Percentiles rank a stretch among this genome's conserved stretches.
Evolutionary conservation across 495 filamentous ascomycete species (phyloP).

Genomic region (Aspergillus biplanus): DNA sequence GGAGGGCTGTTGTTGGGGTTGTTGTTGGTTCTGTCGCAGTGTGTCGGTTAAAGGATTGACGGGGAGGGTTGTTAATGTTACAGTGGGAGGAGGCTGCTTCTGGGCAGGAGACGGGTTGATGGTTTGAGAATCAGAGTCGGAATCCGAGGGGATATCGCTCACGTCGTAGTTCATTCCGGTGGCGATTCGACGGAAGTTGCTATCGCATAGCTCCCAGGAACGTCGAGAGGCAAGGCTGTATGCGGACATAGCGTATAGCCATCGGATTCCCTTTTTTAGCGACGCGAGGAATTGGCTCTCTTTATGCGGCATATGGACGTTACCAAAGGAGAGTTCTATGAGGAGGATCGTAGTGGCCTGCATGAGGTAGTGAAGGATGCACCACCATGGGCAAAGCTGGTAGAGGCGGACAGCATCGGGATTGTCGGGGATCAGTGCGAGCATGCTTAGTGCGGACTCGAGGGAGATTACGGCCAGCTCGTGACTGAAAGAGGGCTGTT

Average conservation of each 20-base stretch:
- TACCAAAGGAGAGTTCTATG: constrained; percentile 62
- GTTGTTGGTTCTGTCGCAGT: background rate
- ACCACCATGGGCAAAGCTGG: constrained; percentile 66
- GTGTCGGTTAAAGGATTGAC: background rate
- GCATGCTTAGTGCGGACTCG: constrained; percentile 54
- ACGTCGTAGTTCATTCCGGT: constrained; percentile 47
- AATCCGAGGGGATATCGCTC: constrained; percentile 41
- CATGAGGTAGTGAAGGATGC: constrained; percentile 66
- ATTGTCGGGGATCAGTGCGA: constrained; percentile 56
- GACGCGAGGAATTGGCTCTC: constrained; percentile 49
- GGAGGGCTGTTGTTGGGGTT: background rate
- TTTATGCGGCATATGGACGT: constrained; percentile 57
- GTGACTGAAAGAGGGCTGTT: constrained; percentile 55
- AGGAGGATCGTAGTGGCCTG: constrained; percentile 64
- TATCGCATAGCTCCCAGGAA: constrained; percentile 61
- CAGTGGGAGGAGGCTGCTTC: background rate
- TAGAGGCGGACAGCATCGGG: constrained; percentile 54
- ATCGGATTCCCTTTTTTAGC: constrained; percentile 57
- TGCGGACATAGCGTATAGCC: constrained; percentile 58
- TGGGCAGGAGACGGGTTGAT: background rate
- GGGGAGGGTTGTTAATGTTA: background rate
- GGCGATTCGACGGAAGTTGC: constrained; percentile 44
- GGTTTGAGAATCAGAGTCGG: constrained; percentile 16
- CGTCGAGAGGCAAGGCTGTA: constrained; percentile 58
- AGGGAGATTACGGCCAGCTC: constrained; percentile 59